Evolutionary conservation across 495 filamentous ascomycete genomes (phyloP), one percentile per base, ranked within the genome.

Genomic region (Penicillium robsamsonii): DNA sequence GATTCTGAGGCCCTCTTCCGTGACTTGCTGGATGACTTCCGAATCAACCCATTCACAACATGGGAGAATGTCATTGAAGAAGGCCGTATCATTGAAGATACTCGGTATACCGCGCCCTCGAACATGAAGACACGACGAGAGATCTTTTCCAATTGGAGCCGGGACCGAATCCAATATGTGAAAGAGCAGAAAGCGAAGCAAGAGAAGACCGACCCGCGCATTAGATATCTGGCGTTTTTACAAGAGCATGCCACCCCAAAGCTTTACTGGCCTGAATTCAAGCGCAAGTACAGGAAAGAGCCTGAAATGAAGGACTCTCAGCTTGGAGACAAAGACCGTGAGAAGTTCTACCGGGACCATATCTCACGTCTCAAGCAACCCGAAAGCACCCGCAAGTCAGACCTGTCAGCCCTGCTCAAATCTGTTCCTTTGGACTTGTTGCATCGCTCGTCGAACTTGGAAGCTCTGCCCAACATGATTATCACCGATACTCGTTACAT

Each of bases 241-340:
- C 84, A 92, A 54, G 84, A 87, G 57, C 77, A 87, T 53, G 91
- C 91, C 1, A 93, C 86, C 0, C 87, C 89, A 2, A 97, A 96
- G 72, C 75, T 97, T 11, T 98, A 95, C 71, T 98, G 94, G 94
- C 85, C 89, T 0, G 94, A 98, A 66, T 98, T 98, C 69, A 90
- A 90, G 59, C 81, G 93, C 30, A 97, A 96, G 64, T 94, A 86
- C 62, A 87, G 86, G 56, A 91, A 87, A 57, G 91, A 93, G 53
- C 66, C 81, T 0, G 84, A 84, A 50, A 95, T 97, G 92, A 86
- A 83, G 46, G 87, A 92, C 59, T 67, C 82, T 7, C 82, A 87
- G 44, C 65, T 97, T 27, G 71, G 74, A 1, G 95, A 98, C 65
- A 95, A 92, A 64, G 92, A 97, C 56, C 82, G 91, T 3, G 94